A percentile compares a stretch with the other conserved stretches of the same genome.
phyloP scores from a whole-genome alignment of 495 filamentous ascomycete genomes.

The Tuber aestivum region DNA sequence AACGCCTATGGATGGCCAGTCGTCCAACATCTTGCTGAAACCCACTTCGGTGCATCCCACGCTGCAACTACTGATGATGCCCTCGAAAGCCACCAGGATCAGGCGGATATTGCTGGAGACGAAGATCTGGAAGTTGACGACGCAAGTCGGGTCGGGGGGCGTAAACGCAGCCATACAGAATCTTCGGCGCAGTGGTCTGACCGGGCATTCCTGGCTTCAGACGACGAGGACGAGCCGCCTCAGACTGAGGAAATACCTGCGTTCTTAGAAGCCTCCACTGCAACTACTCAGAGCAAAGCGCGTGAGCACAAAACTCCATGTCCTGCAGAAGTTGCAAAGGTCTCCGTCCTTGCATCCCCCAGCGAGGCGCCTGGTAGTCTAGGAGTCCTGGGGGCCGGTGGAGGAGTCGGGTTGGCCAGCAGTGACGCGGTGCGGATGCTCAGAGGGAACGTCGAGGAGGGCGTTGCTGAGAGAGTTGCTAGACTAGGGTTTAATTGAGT shows the following conservation, averaged over 20 bases:
- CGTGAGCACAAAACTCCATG: not conserved
- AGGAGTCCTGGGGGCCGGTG: not conserved
- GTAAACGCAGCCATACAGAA: constrained; percentile 15
- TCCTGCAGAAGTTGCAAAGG: not conserved
- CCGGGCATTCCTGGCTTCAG: constrained; percentile 28
- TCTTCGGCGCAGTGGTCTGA: constrained; percentile 33
- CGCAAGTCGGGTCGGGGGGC: constrained; percentile 8
- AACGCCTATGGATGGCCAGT: constrained; percentile 99
- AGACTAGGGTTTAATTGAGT: not conserved
- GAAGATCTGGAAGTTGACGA: not conserved
- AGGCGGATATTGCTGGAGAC: constrained; percentile 17
- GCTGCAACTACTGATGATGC: constrained; percentile 25
- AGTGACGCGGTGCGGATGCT: not conserved
- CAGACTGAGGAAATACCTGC: not conserved
- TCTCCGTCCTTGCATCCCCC: not conserved
- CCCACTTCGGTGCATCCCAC: constrained; percentile 66
- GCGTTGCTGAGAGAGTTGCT: not conserved
- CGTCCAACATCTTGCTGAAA: constrained; percentile 84
- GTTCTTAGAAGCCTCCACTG: not conserved
- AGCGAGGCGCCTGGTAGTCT: not conserved
- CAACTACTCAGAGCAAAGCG: not conserved
- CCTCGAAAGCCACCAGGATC: constrained; percentile 23
- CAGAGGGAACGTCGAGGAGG: not conserved
- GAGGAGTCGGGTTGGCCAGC: not conserved
- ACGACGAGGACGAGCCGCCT: constrained; percentile 22